A percentile compares a stretch with the other conserved stretches of the same genome.
These are phyloP conservation scores for Juncus effusus DNA, from an alignment of 176 grass and related monocot species.

Conservation along the genomic window DNA sequence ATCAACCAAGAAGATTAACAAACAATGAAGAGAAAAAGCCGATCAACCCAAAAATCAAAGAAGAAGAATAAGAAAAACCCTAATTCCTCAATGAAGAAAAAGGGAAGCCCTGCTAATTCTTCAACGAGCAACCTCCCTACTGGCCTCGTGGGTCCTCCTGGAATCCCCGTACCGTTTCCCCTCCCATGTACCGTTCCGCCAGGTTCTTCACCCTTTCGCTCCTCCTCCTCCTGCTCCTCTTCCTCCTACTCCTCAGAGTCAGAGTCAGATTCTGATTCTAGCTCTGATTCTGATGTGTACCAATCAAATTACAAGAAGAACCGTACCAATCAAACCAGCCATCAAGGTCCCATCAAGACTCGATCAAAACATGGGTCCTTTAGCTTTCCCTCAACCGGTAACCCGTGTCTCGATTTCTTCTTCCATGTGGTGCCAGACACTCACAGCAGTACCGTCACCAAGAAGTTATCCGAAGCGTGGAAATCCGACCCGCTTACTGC, in stretches of 20 bases:
- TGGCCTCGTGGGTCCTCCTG: constrained; percentile 10
- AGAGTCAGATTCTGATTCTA: background rate
- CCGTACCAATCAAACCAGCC: background rate
- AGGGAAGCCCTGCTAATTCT: too few species aligned
- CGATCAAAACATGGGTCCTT: constrained; percentile 26
- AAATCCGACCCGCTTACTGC: constrained; percentile 20
- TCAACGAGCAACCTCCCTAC: too few species aligned
- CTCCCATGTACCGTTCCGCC: background rate
- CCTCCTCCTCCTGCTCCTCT: too few species aligned
- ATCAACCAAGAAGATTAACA: too few species aligned
- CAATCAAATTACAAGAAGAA: background rate
- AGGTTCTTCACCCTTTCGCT: too few species aligned
- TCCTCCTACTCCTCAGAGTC: background rate
- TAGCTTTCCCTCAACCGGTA: background rate
- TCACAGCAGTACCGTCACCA: constrained; percentile 2
- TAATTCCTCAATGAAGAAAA: too few species aligned
- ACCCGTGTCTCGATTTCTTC: constrained; percentile 39
- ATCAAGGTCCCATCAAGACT: constrained; percentile 1
- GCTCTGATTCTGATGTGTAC: background rate
- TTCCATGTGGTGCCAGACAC: constrained; percentile 41
- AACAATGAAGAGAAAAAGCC: too few species aligned
- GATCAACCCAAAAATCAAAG: too few species aligned
- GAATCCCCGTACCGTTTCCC: background rate
- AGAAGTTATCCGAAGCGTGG: constrained; percentile 26
- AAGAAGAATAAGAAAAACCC: too few species aligned